Evolutionary conservation across 106 monocot genomes (phyloP).

Genomic region (Agapanthus africanus): DNA sequence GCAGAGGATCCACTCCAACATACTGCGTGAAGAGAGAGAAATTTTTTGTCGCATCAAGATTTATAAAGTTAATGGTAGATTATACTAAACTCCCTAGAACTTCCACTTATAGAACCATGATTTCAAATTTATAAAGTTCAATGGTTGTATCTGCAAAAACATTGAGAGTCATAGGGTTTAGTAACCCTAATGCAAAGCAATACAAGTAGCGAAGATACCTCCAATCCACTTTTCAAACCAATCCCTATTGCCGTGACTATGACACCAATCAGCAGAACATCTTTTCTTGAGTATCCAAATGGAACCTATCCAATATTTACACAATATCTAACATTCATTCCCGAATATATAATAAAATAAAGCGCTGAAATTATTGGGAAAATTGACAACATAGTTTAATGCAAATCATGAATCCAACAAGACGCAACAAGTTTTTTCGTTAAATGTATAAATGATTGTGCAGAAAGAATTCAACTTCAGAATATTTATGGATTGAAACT

Average conservation of each 20-base stretch:
- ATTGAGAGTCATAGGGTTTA: too few species aligned
- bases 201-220: constrained; percentile 38
- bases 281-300: constrained; percentile 92
- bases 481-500: background rate
- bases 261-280: constrained; percentile 88
- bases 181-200: too few species aligned
- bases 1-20: constrained; percentile 76
- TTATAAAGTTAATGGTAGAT: too few species aligned
- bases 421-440: background rate
- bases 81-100: too few species aligned
- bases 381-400: background rate
- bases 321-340: background rate
- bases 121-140: too few species aligned
- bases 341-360: background rate
- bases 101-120: too few species aligned
- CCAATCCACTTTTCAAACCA: constrained; percentile 80
- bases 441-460: background rate
- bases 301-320: constrained; percentile 33
- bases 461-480: background rate
- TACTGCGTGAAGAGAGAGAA: too few species aligned
- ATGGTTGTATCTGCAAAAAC: too few species aligned
- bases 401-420: background rate
- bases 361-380: background rate
- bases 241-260: constrained; percentile 56
- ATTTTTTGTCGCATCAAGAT: too few species aligned